phyloP scores from a whole-genome alignment of 257 asterid species.

The Thymus quinquecostatus region DNA sequence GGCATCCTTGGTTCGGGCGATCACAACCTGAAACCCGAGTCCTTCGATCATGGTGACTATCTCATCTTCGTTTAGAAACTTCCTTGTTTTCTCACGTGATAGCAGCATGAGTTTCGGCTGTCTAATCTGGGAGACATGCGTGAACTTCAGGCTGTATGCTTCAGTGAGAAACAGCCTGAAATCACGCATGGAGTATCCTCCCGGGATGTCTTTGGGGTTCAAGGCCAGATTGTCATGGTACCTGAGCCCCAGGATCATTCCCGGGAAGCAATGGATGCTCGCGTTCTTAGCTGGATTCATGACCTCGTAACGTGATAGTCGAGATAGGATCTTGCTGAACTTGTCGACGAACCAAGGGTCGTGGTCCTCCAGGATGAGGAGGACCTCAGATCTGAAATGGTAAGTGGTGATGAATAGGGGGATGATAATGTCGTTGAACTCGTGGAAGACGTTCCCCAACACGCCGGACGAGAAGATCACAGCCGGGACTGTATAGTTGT shows the following conservation, averaged over 20 bases:
- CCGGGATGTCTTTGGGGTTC: conserved; percentile 40
- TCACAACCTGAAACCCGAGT: conserved; percentile 51
- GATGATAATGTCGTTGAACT: conserved; percentile 60
- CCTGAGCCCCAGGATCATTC: conserved; percentile 52
- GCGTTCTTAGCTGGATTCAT: conserved; percentile 39
- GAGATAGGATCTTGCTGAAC: conserved; percentile 38
- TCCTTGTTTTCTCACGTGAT: conserved; percentile 47
- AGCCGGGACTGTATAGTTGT: conserved; percentile 46
- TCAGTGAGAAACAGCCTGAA: conserved; percentile 43
- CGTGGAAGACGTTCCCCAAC: conserved; percentile 56
- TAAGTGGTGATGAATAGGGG: conserved; percentile 59
- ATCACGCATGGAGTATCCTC: conserved; percentile 44
- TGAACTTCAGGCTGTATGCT: conserved; percentile 35
- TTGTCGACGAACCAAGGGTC: conserved; percentile 40
- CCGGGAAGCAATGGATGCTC: conserved; percentile 58
- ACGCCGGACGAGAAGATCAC: conserved; percentile 55
- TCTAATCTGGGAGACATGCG: conserved; percentile 37
- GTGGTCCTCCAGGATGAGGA: conserved; percentile 48
- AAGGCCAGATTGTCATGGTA: conserved; percentile 51
- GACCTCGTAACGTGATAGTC: conserved; percentile 40
- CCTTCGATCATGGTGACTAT: conserved; percentile 44
- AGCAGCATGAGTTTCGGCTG: conserved; percentile 42
- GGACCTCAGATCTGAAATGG: conserved; percentile 43
- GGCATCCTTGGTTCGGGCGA: conserved; percentile 33
- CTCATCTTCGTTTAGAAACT: conserved; percentile 54